phyloP scores from a whole-genome alignment of 225 moss, liverwort and hornwort genomes.

The Pleurozium schreberi region DNA sequence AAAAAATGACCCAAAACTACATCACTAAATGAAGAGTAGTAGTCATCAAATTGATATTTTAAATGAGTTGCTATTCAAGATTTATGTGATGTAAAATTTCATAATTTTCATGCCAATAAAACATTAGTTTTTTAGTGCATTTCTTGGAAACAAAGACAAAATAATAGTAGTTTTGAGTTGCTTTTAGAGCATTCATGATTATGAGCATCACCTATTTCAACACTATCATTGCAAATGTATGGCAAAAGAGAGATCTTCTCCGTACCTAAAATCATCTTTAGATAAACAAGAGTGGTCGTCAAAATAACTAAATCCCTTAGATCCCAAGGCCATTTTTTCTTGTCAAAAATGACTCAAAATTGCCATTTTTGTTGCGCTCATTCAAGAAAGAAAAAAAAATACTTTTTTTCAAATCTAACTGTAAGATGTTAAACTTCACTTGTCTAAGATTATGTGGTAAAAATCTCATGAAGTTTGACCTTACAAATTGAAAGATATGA shows the following conservation, averaged over 20 bases:
- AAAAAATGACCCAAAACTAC: no score
- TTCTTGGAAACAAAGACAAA: not conserved
- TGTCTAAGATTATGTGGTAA: no score
- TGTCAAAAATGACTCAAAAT: no score
- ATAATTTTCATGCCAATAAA: not conserved
- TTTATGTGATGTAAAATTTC: rapidly evolving
- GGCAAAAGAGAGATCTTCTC: not conserved
- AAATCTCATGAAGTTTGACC: no score
- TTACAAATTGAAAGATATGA: no score
- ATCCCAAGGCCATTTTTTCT: no score
- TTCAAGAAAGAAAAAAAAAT: no score
- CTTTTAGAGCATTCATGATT: not conserved
- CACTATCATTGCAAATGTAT: not conserved
- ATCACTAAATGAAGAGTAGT: no score
- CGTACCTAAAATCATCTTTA: not conserved
- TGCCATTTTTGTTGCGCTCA: no score
- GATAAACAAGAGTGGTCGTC: not conserved
- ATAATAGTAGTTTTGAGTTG: not conserved
- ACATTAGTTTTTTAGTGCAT: no score
- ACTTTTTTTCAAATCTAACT: no score
- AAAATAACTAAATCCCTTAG: not conserved
- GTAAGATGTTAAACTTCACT: no score
- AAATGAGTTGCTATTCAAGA: not conserved
- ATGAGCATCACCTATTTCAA: not conserved
- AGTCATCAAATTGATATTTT: not conserved